Conservation (phyloP, 805 yeast genomes). For the Tetrapisispora iriomotensis region DNA sequence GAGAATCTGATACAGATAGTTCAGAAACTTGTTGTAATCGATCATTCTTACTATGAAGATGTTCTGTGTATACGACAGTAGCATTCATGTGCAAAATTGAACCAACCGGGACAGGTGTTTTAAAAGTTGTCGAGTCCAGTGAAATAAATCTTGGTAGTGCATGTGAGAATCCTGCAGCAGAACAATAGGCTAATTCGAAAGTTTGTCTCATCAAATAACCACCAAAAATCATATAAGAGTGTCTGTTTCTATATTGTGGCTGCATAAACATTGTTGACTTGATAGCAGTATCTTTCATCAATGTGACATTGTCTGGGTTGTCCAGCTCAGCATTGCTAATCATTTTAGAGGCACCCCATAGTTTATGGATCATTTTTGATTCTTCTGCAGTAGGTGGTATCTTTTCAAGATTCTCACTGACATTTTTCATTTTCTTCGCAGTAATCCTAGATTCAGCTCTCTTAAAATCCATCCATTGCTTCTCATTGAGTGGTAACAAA, state of each 20-base stretch:
- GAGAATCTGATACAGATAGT: constrained; percentile 13
- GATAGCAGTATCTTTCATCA: constrained; percentile 64
- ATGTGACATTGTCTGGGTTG: constrained; percentile 43
- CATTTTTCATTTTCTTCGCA: constrained; percentile 71
- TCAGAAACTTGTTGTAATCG: constrained; percentile 9
- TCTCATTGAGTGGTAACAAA: constrained; percentile 61
- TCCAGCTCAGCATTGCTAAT: constrained; percentile 24
- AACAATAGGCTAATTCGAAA: constrained; percentile 87
- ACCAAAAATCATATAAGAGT: constrained; percentile 90
- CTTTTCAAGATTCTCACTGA: constrained; percentile 45
- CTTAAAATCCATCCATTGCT: constrained; percentile 74
- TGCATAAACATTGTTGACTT: constrained; percentile 84
- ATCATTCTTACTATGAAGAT: constrained; percentile 38
- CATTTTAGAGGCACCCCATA: constrained; percentile 52
- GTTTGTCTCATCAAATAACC: constrained; percentile 89
- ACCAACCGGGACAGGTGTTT: constrained; percentile 94
- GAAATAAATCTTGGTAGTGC: constrained; percentile 84
- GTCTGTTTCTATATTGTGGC: constrained; percentile 93
- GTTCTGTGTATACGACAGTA: constrained; percentile 78
- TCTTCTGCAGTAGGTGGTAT: constrained; percentile 74
- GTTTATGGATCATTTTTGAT: constrained; percentile 59
- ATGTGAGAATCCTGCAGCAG: constrained; percentile 80
- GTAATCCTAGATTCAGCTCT: constrained; percentile 87
- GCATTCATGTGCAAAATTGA: constrained; percentile 78
- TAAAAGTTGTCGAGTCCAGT: constrained; percentile 82